Evolutionary conservation across 2,329 filamentous ascomycete genomes (phyloP).

Genomic region (Stylonectria norvegica): DNA sequence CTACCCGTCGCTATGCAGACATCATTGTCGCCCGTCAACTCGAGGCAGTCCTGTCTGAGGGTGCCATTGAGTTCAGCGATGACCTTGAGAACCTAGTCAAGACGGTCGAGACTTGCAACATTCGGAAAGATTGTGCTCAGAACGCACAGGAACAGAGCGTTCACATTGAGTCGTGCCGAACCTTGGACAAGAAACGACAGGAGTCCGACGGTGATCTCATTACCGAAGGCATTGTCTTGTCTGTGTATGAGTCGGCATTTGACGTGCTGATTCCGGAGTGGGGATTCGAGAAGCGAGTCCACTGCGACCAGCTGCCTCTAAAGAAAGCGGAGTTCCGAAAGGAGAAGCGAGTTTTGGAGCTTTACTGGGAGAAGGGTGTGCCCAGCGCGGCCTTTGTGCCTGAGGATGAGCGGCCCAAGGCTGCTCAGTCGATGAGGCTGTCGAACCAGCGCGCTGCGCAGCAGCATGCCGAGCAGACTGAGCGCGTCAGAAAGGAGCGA

Average conservation of each 20-base stretch:
- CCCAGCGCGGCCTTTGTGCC: slow-evolving; percentile 94
- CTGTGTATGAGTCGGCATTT: slow-evolving; percentile 97
- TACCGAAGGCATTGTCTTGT: slow-evolving; percentile 91
- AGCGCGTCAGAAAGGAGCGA: slow-evolving; percentile 76
- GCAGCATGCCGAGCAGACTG: slow-evolving; percentile 76
- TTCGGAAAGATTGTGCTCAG: slow-evolving; percentile 97
- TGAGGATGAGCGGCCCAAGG: slow-evolving; percentile 92
- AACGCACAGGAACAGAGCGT: slow-evolving; percentile 98
- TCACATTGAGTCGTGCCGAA: slow-evolving; percentile 94
- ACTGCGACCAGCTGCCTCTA: slow-evolving; percentile 94
- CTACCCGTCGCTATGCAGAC: slow-evolving; percentile 90
- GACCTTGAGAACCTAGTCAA: slow-evolving; percentile 86
- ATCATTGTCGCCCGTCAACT: slow-evolving; percentile 94
- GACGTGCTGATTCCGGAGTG: slow-evolving; percentile 97
- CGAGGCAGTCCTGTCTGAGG: slow-evolving; percentile 78
- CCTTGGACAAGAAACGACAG: slow-evolving; percentile 88
- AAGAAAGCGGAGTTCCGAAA: slow-evolving; percentile 99
- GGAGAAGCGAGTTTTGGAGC: slow-evolving; percentile 86
- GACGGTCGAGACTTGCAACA: slow-evolving; percentile 94
- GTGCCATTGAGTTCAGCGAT: slow-evolving; percentile 79
- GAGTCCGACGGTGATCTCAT: slow-evolving; percentile 88
- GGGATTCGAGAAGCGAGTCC: slow-evolving; percentile 98
- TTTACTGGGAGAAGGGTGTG: slow-evolving; percentile 99
- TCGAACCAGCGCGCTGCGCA: slow-evolving; percentile 73
- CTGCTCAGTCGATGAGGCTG: slow-evolving; percentile 67